Evolutionary conservation across 176 grass and related monocot species (phyloP), one percentile per base, ranked within the genome.

Genomic region (Tillandsia leiboldiana): DNA sequence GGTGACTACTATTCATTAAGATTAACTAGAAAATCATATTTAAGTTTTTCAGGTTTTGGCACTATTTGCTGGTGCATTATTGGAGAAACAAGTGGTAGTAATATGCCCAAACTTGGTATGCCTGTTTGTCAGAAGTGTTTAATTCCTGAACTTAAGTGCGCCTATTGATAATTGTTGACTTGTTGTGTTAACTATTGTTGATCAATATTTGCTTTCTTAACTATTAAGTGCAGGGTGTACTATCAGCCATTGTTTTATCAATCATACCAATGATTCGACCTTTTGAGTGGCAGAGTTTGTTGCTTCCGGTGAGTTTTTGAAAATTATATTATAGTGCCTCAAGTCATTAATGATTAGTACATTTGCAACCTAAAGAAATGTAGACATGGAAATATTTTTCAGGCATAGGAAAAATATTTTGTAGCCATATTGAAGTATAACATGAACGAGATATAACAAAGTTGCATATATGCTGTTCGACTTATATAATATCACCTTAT

Each of bases 21-120:
- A 61, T 18, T 61, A n/a, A 20, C 22, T 61, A 61, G 12, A 61
- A 49, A 78, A 42, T 80, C n/a, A 77, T 48, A 70, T 77, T 59
- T 81, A 50, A 72, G 22, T 70, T 26, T 72, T 92, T 73, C 78
- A 97, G 94, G 73, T 93, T 52, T 80, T 97, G 83, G 69, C 80
- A 67, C 79, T 97, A 65, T 90, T 97, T 68, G 67, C 87, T 82
- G 89, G 82, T 75, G 77, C 79, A 77, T 78, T 97, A 57, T 76
- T 97, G 84, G 94, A 97, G 77, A 97, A 97, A 70, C 94, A 97
- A 85, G 80, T 86, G 76, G 84, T 86, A 8, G 82, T 97, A 54
- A 86, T 97, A 74, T 92, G 89, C 80, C 82, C 87, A 72, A 97
- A 97, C 82, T 88, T 97, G 94, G 94, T 97, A 85, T 75, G 84